Evolutionary conservation across 495 filamentous ascomycete species (phyloP), one percentile per base, ranked within the genome.

Genomic region (Trichoderma erinaceum): DNA sequence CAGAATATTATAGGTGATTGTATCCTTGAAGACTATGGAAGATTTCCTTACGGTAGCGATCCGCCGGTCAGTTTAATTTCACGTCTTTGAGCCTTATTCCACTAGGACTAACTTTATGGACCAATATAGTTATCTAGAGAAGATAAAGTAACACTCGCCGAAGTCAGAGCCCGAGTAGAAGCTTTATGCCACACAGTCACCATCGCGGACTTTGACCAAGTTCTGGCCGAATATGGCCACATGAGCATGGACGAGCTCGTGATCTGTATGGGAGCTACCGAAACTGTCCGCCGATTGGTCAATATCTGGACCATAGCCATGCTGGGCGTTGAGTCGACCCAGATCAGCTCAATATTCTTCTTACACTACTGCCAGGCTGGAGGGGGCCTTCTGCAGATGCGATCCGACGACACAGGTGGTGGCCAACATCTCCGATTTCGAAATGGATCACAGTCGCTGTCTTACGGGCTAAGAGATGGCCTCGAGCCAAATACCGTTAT

Each of bases 341-440:
- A 85, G 10, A 67, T 86, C 27, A 79, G 75, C 58, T 78, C 79
- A 7, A 68, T 81, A 0, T 86, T 73, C 67, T 80, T 85, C 69
- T 71, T 87, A n/a, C 76, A 81, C 61, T 84, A 85, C 71, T 79
- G 78, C 74, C 76, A 77, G 67, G 75, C 74, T 29, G 78, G 78
- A 2, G 76, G 76, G 1, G 82, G 83, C 0, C 68, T 85, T 5
- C 46, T 78, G 21, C 70, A 75, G n/a, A 74, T 84, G 66, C 68
- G 75, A 0, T 82, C 81, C 0, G 80, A 83, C 65, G 46, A 71
- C 3, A 75, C 76, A 25, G 64, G 77, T 48, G 83, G 82, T 0
- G 83, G 74, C 0, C 82, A 84, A 65, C 74, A 82, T 66, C 73
- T 83, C 32, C 73, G 82, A 0, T 77, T 84, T 6, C 69, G 83